Conservation (phyloP, 352 stramenopile genomes). For the Pythium plurisporium region DNA sequence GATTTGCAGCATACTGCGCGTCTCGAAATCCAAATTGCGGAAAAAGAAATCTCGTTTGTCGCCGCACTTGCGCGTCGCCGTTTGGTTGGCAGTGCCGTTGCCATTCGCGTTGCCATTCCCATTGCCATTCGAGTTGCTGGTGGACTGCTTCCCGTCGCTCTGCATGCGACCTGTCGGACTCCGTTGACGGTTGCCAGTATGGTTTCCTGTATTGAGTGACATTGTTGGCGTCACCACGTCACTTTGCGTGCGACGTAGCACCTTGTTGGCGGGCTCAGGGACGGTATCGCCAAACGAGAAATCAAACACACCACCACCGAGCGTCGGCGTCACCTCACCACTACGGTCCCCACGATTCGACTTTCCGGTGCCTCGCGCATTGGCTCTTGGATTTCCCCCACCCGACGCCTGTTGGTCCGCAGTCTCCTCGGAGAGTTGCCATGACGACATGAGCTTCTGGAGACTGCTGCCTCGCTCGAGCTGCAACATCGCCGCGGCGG, state of each 20-base stretch:
- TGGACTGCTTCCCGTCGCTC: not conserved
- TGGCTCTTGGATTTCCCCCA: not conserved
- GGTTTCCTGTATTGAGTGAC: not conserved
- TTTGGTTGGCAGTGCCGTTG: conserved; percentile 1
- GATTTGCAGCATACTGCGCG: conserved; percentile 61
- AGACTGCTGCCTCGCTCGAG: conserved; percentile 42
- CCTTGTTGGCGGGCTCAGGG: not conserved
- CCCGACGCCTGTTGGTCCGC: conserved; percentile 7
- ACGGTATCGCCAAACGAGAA: not conserved
- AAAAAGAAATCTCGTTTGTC: conserved; percentile 87
- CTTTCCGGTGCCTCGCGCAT: not conserved
- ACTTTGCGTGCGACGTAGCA: conserved; percentile 5
- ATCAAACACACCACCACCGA: not conserved
- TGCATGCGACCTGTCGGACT: not conserved
- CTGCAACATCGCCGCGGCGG: not conserved
- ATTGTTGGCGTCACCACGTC: conserved; percentile 1
- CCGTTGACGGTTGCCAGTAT: not conserved
- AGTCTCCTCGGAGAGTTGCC: conserved; percentile 30
- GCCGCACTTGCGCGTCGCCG: conserved; percentile 42
- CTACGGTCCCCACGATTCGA: not conserved
- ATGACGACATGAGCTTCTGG: conserved; percentile 47
- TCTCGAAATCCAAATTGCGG: conserved; percentile 62
- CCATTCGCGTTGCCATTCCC: not conserved
- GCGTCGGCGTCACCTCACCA: not conserved
- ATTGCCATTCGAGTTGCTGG: not conserved